These are phyloP conservation scores for Lunularia cruciata DNA, from an alignment of 225 moss, liverwort and hornwort genomes.

Conservation along the genomic window DNA sequence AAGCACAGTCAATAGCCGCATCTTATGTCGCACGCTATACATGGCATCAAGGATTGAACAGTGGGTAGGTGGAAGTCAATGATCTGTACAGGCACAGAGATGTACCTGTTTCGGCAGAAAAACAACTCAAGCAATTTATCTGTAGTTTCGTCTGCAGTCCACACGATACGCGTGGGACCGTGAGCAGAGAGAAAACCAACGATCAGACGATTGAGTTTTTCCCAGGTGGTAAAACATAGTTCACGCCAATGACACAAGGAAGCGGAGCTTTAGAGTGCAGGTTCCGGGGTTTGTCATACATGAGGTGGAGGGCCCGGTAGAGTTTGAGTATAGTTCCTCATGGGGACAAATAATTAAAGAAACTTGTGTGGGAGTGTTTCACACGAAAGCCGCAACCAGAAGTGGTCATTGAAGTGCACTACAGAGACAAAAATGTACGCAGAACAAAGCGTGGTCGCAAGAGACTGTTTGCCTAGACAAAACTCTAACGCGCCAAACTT, in stretches of 20 bases:
- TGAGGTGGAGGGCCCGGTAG: not conserved
- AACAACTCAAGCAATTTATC: not conserved
- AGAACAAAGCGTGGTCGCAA: not conserved
- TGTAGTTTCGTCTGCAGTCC: not conserved
- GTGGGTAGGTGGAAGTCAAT: constrained; percentile 15
- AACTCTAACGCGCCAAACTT: constrained; percentile 9
- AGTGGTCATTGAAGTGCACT: not conserved
- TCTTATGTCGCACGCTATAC: too few relatives aligned
- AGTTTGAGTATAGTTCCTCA: not conserved
- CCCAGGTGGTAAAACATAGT: too few relatives aligned
- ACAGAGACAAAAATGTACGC: not conserved
- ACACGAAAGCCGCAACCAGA: not conserved
- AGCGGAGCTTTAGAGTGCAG: not conserved
- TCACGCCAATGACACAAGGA: not conserved
- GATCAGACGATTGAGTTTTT: not conserved
- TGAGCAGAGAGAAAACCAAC: too few relatives aligned
- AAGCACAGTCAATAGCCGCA: not conserved
- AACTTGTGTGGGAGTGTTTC: not conserved
- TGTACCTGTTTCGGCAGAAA: not conserved
- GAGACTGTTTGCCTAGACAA: not conserved
- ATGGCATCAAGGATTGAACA: too few relatives aligned
- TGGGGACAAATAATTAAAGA: not conserved
- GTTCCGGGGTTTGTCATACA: not conserved
- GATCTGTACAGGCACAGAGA: constrained; percentile 7
- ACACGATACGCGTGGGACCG: constrained; percentile 17